Evolutionary conservation across 2,329 filamentous ascomycete genomes (phyloP).

Genomic region (Stagonosporopsis vannaccii): DNA sequence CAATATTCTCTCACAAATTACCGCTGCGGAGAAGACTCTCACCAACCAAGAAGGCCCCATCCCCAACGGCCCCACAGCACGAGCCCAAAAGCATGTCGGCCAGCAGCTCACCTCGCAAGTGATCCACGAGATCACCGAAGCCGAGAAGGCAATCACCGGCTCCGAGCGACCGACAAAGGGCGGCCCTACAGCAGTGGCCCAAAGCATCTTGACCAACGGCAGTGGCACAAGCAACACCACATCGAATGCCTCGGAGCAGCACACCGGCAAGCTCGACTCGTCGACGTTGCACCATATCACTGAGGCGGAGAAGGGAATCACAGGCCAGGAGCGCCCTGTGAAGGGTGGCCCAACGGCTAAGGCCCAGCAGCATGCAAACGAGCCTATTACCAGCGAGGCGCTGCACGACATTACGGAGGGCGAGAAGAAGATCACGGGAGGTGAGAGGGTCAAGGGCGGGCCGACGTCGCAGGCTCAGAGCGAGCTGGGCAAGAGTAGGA

Average conservation of each 20-base stretch:
- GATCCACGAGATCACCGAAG: constrained; percentile 53
- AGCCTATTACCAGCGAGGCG: constrained; percentile 40
- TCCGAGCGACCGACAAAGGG: constrained; percentile 42
- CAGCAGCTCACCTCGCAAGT: constrained; percentile 43
- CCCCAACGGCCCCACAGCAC: constrained; percentile 51
- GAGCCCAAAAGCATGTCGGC: constrained; percentile 50
- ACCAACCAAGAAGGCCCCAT: constrained; percentile 48
- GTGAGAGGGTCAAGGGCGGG: constrained; percentile 41
- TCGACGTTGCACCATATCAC: constrained; percentile 39
- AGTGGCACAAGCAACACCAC: neutral
- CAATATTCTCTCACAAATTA: constrained; percentile 52
- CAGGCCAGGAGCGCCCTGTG: constrained; percentile 28
- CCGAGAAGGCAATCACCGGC: constrained; percentile 52
- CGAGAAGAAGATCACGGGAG: constrained; percentile 44
- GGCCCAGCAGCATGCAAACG: constrained; percentile 39
- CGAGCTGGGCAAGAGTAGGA: constrained; percentile 40
- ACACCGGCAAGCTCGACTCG: constrained; percentile 35
- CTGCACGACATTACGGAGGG: constrained; percentile 44
- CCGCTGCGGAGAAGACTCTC: constrained; percentile 49
- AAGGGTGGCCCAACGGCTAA: constrained; percentile 38
- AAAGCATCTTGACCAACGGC: constrained; percentile 28
- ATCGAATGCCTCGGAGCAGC: constrained; percentile 10
- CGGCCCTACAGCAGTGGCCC: constrained; percentile 51
- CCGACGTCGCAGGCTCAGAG: constrained; percentile 44
- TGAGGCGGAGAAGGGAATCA: constrained; percentile 41